These are phyloP conservation scores for Diaporthe destruens DNA, from an alignment of 2,329 filamentous ascomycete species.

Conservation along the genomic window DNA sequence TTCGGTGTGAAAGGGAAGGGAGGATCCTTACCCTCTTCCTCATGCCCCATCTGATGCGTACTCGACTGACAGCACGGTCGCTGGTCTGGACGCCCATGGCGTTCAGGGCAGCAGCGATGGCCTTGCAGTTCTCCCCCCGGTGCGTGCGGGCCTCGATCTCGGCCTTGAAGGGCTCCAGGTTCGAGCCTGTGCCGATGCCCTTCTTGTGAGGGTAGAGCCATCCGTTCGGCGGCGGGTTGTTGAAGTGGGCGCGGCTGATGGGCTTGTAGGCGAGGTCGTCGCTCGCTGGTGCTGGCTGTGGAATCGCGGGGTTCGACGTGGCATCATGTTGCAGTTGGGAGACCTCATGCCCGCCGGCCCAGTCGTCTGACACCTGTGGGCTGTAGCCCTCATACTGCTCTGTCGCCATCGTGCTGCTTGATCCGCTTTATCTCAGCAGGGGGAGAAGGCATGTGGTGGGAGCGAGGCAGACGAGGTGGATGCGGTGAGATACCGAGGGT, in stretches of 20 bases:
- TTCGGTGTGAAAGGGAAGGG: background rate
- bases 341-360: background rate
- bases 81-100: conserved; percentile 42
- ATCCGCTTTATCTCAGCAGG: conserved; percentile 10
- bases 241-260: conserved; percentile 11
- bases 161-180: conserved; percentile 41
- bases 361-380: conserved; percentile 6
- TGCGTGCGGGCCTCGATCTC: conserved; percentile 42
- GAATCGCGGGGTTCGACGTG: background rate
- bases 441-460: background rate
- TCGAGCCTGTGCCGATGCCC: conserved; percentile 37
- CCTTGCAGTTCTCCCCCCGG: conserved; percentile 44
- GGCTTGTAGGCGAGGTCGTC: conserved; percentile 34
- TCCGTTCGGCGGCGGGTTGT: conserved; percentile 33
- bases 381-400: background rate
- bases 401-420: conserved; percentile 14
- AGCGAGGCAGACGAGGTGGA: background rate
- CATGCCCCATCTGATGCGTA: conserved; percentile 43
- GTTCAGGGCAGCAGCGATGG: conserved; percentile 42
- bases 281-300: background rate
- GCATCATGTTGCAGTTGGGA: conserved; percentile 5
- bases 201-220: conserved; percentile 41
- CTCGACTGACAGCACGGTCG: conserved; percentile 43
- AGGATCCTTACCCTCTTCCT: conserved; percentile 40
- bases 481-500: conserved; percentile 11